These are phyloP conservation scores for Nidula microcarpa DNA, from an alignment of 768 basidiomycete species.

Conservation along the genomic window DNA sequence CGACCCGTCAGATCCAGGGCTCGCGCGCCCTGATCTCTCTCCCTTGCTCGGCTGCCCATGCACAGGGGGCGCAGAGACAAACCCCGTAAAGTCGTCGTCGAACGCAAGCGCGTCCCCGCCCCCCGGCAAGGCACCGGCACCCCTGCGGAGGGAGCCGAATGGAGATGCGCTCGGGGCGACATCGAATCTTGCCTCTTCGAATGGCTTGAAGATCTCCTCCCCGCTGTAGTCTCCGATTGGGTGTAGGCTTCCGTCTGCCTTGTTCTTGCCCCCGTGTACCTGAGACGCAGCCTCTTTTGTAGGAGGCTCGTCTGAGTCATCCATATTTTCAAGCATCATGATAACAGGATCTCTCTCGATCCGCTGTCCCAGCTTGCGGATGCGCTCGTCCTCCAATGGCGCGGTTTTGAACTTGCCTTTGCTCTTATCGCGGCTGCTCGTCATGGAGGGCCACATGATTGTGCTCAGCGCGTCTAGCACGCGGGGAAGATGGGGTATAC, in stretches of 20 bases:
- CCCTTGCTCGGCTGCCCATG: not conserved
- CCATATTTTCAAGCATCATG: not conserved
- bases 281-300: not conserved
- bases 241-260: too few relatives aligned
- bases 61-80: conserved; percentile 58
- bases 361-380: conserved; percentile 5
- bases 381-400: conserved; percentile 24
- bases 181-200: too few relatives aligned
- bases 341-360: not conserved
- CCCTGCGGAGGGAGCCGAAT: not conserved
- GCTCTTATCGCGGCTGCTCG: conserved; percentile 10
- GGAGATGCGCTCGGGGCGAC: not conserved
- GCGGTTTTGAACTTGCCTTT: conserved; percentile 1
- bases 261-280: too few relatives aligned
- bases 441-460: conserved; percentile 86
- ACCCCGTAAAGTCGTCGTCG: conserved; percentile 80
- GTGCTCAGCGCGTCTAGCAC: conserved; percentile 80
- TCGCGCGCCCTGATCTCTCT: not conserved
- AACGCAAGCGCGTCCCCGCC: conserved; percentile 32
- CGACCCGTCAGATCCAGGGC: not conserved
- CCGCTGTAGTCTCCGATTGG: not conserved
- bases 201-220: not conserved
- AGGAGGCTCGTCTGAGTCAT: not conserved
- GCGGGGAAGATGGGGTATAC: conserved; percentile 54
- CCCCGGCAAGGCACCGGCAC: not conserved